Evolutionary conservation across 352 stramenopile species (phyloP), one percentile per base, ranked within the genome.

Genomic region (Phytopythium chamaehyphon): DNA sequence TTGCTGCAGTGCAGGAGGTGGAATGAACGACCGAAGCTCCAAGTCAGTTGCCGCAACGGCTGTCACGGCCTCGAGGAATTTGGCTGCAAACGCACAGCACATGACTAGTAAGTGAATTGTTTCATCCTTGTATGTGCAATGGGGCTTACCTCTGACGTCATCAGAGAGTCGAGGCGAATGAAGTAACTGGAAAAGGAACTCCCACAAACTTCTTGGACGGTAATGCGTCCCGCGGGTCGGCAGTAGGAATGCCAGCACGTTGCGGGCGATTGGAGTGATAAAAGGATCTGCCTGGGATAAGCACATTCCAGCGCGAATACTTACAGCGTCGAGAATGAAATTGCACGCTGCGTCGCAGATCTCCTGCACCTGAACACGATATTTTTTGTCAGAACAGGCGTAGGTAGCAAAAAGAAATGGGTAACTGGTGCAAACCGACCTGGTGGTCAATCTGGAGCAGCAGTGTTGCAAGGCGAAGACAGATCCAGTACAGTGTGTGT

Each of bases 171-270:
- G 75, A 16, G 74, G 72, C 9, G 74, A 73, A 54, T 90, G 76
- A 9, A 90, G 50, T n/a, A 84, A 67, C 36, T 88, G 71, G 54
- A 83, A 88, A 24, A 90, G 55, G 52, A 90, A 88, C 45, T 87
- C 68, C 74, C 73, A 88, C 0, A 90, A 3, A 36, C 67, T 82
- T 9, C 75, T 75, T 12, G 62, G 65, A 9, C 70, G 66, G 60
- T 86, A 86, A 49, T 76, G 57, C 22, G 47, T 44, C 39, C 50
- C 52, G 28, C 76, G 55, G 51, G 73, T 77, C 1, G 72, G 60
- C 2, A 61, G 71, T 46, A 90, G 61, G 49, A 77, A 88, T 12
- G 58, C 55, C 18, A 90, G 35, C 18, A 75, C 57, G n/a, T 67
- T 62, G 38, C 64, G 72, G 18, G 85, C 49, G 55, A 87, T 59